These are phyloP conservation scores for Coffea eugenioides DNA, from an alignment of 257 asterid genomes.

Conservation along the genomic window DNA sequence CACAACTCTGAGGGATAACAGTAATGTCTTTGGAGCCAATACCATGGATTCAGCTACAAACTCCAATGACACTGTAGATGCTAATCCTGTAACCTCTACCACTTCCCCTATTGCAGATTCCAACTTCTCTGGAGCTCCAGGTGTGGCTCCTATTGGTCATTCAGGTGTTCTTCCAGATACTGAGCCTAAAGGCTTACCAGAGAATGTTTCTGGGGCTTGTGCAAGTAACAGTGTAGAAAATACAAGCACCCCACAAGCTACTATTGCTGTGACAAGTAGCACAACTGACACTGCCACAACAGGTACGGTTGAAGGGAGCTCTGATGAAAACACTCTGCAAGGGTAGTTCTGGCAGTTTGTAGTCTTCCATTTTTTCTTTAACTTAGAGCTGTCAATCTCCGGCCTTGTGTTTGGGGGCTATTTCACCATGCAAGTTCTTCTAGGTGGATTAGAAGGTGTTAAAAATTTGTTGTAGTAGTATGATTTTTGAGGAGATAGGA, in stretches of 20 bases:
- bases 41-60: neutral
- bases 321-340: slow-evolving; percentile 19
- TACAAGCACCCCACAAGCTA: slow-evolving; percentile 1
- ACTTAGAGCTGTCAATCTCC: neutral
- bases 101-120: neutral
- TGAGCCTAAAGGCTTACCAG: slow-evolving; percentile 16
- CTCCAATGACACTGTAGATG: neutral
- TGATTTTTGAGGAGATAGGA: too few species aligned
- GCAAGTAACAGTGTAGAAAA: slow-evolving; percentile 2
- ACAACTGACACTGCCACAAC: slow-evolving; percentile 1
- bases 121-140: neutral
- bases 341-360: slow-evolving; percentile 13
- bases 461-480: neutral
- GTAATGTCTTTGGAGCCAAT: neutral
- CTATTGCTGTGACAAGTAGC: neutral
- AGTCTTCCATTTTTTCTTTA: neutral
- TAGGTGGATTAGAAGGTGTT: neutral
- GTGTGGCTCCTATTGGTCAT: neutral
- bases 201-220: slow-evolving; percentile 11
- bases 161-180: neutral
- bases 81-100: neutral
- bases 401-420: neutral
- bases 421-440: neutral
- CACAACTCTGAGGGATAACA: neutral
- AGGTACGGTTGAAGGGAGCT: neutral